Base-by-base conservation (phyloP, 345 rosid species). In the Fremontodendron californicum region DNA sequence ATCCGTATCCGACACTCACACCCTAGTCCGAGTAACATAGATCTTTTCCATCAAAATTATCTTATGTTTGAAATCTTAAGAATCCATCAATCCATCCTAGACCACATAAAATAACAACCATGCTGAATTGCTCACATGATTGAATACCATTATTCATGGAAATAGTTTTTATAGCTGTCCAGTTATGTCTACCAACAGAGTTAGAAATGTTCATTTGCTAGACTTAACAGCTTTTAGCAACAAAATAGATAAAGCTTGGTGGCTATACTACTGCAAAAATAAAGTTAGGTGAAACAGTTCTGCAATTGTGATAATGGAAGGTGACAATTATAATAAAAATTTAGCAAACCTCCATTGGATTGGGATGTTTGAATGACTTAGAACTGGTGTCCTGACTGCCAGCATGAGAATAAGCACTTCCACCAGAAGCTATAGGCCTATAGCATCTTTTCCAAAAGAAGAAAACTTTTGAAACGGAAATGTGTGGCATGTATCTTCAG, bases 401-500 rank as follows among this genome's bases (percentile, higher is more conserved):
- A 64, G 72, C 40, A 39, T 73, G 77, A 51, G 77, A 66, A 74
- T 16, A 58, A 67, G 74, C 80, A 77, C 74, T 81, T 81, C 80
- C 86, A 49, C 79, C 79, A 13, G 75, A 58, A 51, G 71, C 55
- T 23, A 25, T n/a, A n/a, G n/a, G n/a, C n/a, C n/a, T n/a, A n/a
- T 69, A 80, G 78, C 45, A 73, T 79, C 86, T 83, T 80, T 84
- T 39, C 46, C 72, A 2, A 77, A 75, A 61, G 85, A 85, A 62
- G 90, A 78, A 76, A 69, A 51, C 6, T 81, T 89, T 74, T 84
- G 90, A 75, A 86, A 90, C 12, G 91, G 52, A 88, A 94, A 91
- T 52, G 90, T 93, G 42, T 92, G 96, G 78, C 98, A 93, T 66
- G 98, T 93, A 71, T 94, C 93, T 76, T 94, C 98, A 71, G 94